These are phyloP conservation scores for Linnemannia elongata DNA, from an alignment of 192 early-diverging fungal species.

Conservation along the genomic window DNA sequence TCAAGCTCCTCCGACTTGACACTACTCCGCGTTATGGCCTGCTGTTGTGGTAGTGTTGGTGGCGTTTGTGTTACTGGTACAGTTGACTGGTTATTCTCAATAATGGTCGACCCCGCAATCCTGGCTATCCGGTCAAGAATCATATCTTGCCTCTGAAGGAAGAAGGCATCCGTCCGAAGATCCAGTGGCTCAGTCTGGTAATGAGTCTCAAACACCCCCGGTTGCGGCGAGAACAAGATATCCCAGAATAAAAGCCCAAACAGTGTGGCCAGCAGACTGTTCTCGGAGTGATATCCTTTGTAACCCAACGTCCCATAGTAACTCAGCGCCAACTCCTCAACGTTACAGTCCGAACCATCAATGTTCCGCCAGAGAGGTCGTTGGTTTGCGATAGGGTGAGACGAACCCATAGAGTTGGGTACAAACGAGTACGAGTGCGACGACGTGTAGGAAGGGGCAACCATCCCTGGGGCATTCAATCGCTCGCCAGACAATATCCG, in stretches of 20 bases:
- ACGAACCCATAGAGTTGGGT: conserved; percentile 28
- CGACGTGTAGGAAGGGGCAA: conserved; percentile 28
- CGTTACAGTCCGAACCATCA: conserved; percentile 72
- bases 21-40: neutral
- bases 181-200: conserved; percentile 79
- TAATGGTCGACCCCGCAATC: conserved; percentile 40
- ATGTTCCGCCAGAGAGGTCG: conserved; percentile 59
- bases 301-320: conserved; percentile 75
- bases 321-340: conserved; percentile 74
- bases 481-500: conserved; percentile 56
- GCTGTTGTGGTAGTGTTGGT: neutral
- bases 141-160: conserved; percentile 35
- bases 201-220: conserved; percentile 78
- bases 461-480: conserved; percentile 60
- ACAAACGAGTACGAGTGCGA: conserved; percentile 41
- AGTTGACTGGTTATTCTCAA: neutral
- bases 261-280: conserved; percentile 69
- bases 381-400: conserved; percentile 23
- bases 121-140: conserved; percentile 40
- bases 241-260: conserved; percentile 81
- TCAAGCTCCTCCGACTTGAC: neutral
- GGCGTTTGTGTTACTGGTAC: neutral
- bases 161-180: conserved; percentile 75
- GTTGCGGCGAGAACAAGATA: conserved; percentile 71
- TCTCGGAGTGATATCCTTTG: conserved; percentile 75